Base-by-base conservation (phyloP, 768 basidiomycete species). In the Royoungia palumana region DNA sequence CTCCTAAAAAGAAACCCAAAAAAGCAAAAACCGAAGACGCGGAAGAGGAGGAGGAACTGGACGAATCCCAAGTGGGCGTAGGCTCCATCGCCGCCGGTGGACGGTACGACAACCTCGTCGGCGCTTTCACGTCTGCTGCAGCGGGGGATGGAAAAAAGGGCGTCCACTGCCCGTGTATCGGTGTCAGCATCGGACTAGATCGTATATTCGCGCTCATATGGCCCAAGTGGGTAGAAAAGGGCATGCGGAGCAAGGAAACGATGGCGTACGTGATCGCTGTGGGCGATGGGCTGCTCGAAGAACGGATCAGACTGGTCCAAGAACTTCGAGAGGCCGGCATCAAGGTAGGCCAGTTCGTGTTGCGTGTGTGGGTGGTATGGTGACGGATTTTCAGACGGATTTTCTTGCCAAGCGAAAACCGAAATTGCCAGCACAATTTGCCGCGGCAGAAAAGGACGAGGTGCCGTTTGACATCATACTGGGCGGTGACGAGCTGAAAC, bases 1-100 rank as follows among this genome's bases (percentile, higher is more conserved):
- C 48, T 16, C 51, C 71, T 16, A 79, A 80, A 61, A 70, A 70
- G 53, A 60, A 63, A 27, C 24, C 68, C 8, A 73, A 72, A 55
- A 80, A 81, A 57, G 51, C 72, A 25, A 74, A 74, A 45, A 47
- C 64, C 16, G 70, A 71, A 17, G 75, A 70, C 5, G 62, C 54
- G 19, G 78, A 73, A 14, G 85, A 83, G 16, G 85, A 90, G 28
- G 85, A 91, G 45, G 95, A 94, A 57, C 72, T 93, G 32, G 95
- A 98, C 68, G 95, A 97, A 65, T 87, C 89, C 1, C 80, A 85
- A 57, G 83, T 98, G 34, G 96, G 96, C 17, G 93, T 98, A 3
- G 96, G 96, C n/a, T 96, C 94, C 13, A 95, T 99, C 66, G 96
- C 94, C n/a, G 96, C 90, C 1, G 96, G 96, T 11, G 96, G 96